phyloP scores from a whole-genome alignment of 2,329 filamentous ascomycete species.

The Shiraia bambusicola region DNA sequence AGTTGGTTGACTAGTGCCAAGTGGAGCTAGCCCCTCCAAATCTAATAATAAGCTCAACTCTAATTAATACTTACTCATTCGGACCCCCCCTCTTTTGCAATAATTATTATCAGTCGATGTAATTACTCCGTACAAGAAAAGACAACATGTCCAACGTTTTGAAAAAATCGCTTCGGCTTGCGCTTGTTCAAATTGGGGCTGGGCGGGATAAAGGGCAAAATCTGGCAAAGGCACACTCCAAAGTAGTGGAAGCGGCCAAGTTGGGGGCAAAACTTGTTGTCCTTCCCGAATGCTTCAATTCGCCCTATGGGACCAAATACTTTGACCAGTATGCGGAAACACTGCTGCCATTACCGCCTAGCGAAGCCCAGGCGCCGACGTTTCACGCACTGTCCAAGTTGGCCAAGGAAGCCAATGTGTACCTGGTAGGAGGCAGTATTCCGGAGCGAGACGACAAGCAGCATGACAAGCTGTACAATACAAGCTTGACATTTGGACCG shows the following conservation, averaged over 20 bases:
- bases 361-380: constrained; percentile 70
- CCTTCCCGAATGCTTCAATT: constrained; percentile 98
- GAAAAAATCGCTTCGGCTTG: constrained; percentile 43
- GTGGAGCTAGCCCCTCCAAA: too few relatives aligned
- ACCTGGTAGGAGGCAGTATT: constrained; percentile 88
- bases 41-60: too few relatives aligned
- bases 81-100: too few relatives aligned
- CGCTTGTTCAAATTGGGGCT: constrained; percentile 52
- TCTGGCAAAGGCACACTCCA: constrained; percentile 74
- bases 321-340: constrained; percentile 92
- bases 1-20: too few relatives aligned
- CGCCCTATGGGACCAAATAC: constrained; percentile 87
- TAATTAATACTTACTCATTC: too few relatives aligned
- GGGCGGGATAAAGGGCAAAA: constrained; percentile 78
- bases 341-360: constrained; percentile 75
- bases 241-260: constrained; percentile 77
- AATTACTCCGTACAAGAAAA: too few relatives aligned
- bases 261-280: constrained; percentile 82
- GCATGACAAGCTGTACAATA: constrained; percentile 81
- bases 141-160: constrained; percentile 33
- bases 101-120: too few relatives aligned
- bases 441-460: constrained; percentile 68
- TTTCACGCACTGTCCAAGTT: constrained; percentile 82
- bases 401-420: constrained; percentile 75
- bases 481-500: constrained; percentile 78